Percentiles rank a stretch among this genome's conserved stretches.
phyloP scores from a whole-genome alignment of 495 filamentous ascomycete genomes.

The Neurospora sp. region DNA sequence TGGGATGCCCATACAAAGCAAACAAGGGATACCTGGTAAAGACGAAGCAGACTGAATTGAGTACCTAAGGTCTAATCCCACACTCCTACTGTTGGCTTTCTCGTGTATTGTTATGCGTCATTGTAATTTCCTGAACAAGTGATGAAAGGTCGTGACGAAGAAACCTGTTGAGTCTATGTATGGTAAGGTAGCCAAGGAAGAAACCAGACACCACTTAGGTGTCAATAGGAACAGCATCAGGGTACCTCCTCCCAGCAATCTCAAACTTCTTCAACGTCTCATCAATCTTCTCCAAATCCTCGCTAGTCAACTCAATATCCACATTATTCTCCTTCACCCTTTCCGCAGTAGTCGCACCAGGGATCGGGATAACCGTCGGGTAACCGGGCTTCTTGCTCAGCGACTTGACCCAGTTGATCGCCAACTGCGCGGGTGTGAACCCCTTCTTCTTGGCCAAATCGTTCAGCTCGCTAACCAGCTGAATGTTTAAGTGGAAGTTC shows the following conservation, averaged over 20 bases:
- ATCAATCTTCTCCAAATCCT: conserved; percentile 38
- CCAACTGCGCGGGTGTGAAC: conserved; percentile 62
- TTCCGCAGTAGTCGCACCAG: conserved; percentile 47
- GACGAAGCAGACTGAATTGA: neutral
- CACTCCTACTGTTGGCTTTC: neutral
- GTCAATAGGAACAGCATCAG: conserved; percentile 2
- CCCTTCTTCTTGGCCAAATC: conserved; percentile 59
- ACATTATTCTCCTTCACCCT: conserved; percentile 38
- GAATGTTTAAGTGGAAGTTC: conserved; percentile 60
- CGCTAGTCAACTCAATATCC: conserved; percentile 28
- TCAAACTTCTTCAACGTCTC: conserved; percentile 25
- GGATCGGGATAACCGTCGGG: conserved; percentile 61
- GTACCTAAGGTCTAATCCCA: neutral
- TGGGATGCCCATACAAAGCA: neutral
- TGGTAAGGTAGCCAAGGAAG: neutral
- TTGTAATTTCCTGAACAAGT: neutral
- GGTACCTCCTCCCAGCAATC: conserved; percentile 30
- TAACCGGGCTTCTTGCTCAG: conserved; percentile 46
- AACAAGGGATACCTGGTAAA: neutral
- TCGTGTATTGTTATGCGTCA: neutral
- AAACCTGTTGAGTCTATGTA: neutral
- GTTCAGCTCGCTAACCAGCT: conserved; percentile 56
- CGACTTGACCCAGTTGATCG: conserved; percentile 59
- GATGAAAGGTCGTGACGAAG: neutral
- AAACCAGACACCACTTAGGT: neutral